Evolutionary conservation across 257 asterid species (phyloP).

Genomic region (Voacanga thouarsii): DNA sequence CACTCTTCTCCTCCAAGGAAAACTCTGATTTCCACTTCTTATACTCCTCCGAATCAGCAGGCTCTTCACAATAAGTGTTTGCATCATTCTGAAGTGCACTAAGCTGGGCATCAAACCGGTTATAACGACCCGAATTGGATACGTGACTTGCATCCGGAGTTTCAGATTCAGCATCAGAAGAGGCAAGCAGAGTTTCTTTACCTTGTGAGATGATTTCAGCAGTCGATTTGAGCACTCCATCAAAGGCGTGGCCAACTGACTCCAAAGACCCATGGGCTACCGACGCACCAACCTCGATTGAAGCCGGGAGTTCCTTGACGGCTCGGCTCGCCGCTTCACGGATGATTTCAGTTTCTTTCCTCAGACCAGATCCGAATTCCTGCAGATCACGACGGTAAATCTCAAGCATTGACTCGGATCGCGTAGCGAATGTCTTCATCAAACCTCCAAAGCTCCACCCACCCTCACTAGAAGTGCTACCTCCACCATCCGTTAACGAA

Average conservation of each 20-base stretch:
- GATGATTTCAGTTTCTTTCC: constrained; percentile 66
- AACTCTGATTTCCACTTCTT: constrained; percentile 56
- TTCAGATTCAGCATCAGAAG: constrained; percentile 59
- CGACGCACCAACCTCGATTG: constrained; percentile 72
- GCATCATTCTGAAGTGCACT: constrained; percentile 51
- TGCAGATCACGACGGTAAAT: constrained; percentile 67
- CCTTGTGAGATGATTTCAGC: constrained; percentile 66
- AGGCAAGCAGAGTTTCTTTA: constrained; percentile 38
- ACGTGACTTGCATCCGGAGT: constrained; percentile 45
- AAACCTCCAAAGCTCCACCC: constrained; percentile 75
- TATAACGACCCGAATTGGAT: constrained; percentile 46
- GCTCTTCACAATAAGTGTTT: constrained; percentile 57
- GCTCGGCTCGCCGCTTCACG: constrained; percentile 86
- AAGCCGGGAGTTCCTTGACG: constrained; percentile 91
- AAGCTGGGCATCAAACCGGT: constrained; percentile 69
- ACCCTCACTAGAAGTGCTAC: not conserved
- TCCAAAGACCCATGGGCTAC: constrained; percentile 64
- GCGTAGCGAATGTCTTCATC: constrained; percentile 48
- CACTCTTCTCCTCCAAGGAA: constrained; percentile 38
- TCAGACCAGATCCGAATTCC: constrained; percentile 77
- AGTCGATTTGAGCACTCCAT: constrained; percentile 68
- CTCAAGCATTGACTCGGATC: constrained; percentile 81
- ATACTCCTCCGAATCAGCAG: constrained; percentile 74
- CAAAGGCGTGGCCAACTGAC: constrained; percentile 28
- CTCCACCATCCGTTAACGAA: constrained; percentile 1